Base-by-base conservation (phyloP, 139 green algal species). In the Penium margaritaceum region DNA sequence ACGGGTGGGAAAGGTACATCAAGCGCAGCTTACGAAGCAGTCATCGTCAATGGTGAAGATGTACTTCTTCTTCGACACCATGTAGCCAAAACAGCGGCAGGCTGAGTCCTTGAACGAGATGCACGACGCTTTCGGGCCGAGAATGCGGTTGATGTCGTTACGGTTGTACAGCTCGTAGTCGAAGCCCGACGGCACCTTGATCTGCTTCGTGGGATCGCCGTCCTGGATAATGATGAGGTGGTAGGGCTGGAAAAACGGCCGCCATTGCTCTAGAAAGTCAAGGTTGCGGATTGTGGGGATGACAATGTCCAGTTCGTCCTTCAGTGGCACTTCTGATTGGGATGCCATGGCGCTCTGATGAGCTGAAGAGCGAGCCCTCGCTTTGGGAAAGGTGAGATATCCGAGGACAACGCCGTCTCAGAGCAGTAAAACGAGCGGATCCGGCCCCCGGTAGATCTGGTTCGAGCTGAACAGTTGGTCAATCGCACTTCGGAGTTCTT, bases 41-140 rank as follows among this genome's bases (percentile, higher is more conserved):
- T 97, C 91, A 76, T 97, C 91, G 70, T 97, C 91, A 21, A 97
- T 97, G 9, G 92, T 97, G 83, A 89, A 98, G 43, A 97, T 89
- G 83, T 97, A 97, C 61, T 86, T 87, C 85, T 94, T 96, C 79
- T 95, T 95, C 36, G 83, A 90, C 21, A 97, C 82, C 81, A 96
- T 87, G 83, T 90, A 97, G 29, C 92, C 92, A 74, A 97, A 97
- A 84, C 92, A 96, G 37, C 91, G 78, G 85, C 91, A 97, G 0
- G 90, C 91, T 12, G 81, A 90, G 81, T 96, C 92, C 79, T 96
- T 96, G 91, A 92, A 97, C 33, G 86, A 94, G 67, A 97, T 97
- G 84, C 89, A 93, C 85, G 81, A 95, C 2, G 92, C 89, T 70
- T 93, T 96, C 65, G 94, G 87, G 4, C 90, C 93, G 24, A 97